Conservation (phyloP, 371 early-diverging fungal species). For the Lichtheimia corymbifera region DNA sequence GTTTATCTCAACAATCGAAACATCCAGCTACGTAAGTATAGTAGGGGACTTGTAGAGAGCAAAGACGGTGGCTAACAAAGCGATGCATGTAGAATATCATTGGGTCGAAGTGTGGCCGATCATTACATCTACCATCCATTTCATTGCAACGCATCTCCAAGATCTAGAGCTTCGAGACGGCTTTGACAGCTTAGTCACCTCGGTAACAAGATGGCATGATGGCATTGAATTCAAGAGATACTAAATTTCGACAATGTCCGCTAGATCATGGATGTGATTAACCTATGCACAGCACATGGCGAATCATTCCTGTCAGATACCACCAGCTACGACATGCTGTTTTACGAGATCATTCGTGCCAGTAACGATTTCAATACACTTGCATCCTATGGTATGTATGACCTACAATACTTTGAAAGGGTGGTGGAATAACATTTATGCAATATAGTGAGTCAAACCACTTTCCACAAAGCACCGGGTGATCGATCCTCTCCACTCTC, state of each 20-base stretch:
- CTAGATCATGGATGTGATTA: conserved; percentile 51
- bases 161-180: conserved; percentile 27
- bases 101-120: conserved; percentile 59
- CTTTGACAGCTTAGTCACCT: conserved; percentile 34
- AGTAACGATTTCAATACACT: conserved; percentile 42
- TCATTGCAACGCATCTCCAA: conserved; percentile 38
- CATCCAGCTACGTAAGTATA: conserved; percentile 44
- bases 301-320: conserved; percentile 56
- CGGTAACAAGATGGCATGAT: conserved; percentile 24
- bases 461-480: conserved; percentile 16
- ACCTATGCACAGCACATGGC: conserved; percentile 50
- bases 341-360: conserved; percentile 58
- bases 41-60: too few relatives aligned
- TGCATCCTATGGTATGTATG: conserved; percentile 44
- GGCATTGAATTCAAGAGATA: neutral
- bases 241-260: neutral
- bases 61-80: too few relatives aligned
- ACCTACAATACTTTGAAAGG: too few relatives aligned
- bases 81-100: conserved; percentile 42
- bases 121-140: conserved; percentile 42
- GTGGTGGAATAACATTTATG: conserved; percentile 18
- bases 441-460: conserved; percentile 14
- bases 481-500: conserved; percentile 29
- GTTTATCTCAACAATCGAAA: conserved; percentile 39
- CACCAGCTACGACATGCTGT: conserved; percentile 50